Base-by-base conservation (phyloP, 2,329 filamentous ascomycete species). In the Cryphonectria naterciae region DNA sequence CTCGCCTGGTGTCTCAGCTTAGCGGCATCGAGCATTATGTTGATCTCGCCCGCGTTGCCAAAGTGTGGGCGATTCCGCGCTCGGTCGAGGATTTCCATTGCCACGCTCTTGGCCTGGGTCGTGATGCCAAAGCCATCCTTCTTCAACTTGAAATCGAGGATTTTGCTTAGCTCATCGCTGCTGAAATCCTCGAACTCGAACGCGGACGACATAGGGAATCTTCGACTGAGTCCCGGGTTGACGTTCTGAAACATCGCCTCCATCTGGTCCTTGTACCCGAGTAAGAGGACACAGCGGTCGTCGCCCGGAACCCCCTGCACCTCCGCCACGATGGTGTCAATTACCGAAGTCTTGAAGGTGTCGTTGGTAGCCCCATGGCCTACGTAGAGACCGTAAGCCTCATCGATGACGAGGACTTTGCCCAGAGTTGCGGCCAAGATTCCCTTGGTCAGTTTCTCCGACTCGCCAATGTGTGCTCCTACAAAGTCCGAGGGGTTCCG, bases 351-450 rank as follows among this genome's bases (percentile, higher is more conserved):
- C 77, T 88, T 91, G 80, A 81, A 94, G 0, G 80, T 77, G 19
- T 82, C 81, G 0, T 70, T 73, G 0, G 68, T 66, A 0, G 78
- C 76, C 1, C 75, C 78, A 2, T 78, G 77, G 0, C 81, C 82
- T 1, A 80, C 79, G 62, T 84, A 87, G 0, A 95, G 83, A 46
- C 89, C 88, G 73, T 95, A 95, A 0, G 92, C 92, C 76, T 96
- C 93, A 73, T 95, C 93, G 2, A 95, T 94, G 19, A 95, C 87
- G 0, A 95, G 84, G 0, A 95, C 91, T 74, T 95, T 95, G 0
- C 93, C 93, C 0, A 86, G 74, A 0, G 91, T 89, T 0, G 89
- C 81, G 0, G 87, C 88, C 0, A 95, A 83, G 8, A 95, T 94
- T 0, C 83, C 89, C 74, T 93, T 95, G 0, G 92, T 95, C 46